Percentiles rank a stretch among this genome's conserved stretches.
Evolutionary conservation across 208 protist species (phyloP).

Genomic region (Trypanosoma conorhini): DNA sequence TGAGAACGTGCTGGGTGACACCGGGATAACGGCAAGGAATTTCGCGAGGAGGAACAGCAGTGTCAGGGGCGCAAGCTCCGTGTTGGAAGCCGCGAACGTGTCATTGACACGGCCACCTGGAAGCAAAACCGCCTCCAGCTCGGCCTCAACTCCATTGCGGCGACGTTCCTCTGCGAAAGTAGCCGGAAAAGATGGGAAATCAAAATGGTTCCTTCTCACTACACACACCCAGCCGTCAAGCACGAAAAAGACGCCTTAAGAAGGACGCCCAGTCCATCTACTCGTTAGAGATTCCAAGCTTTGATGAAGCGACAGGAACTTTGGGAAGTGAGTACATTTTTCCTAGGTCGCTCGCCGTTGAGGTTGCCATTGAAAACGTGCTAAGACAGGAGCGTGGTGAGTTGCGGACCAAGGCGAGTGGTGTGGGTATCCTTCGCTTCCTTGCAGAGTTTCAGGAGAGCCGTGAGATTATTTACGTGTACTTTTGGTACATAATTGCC

Average conservation of each 20-base stretch:
- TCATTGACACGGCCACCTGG: neutral
- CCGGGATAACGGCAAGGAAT: neutral
- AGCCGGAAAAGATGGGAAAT: neutral
- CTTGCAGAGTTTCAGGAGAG: slow-evolving; percentile 39
- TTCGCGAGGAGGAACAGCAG: neutral
- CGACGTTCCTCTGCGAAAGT: neutral
- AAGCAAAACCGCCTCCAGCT: neutral
- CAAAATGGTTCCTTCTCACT: neutral
- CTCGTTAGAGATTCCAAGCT: slow-evolving; percentile 36
- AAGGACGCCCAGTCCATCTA: slow-evolving; percentile 40
- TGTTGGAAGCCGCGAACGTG: neutral
- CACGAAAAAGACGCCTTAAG: slow-evolving; percentile 29
- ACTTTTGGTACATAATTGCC: slow-evolving; percentile 71
- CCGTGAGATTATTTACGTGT: slow-evolving; percentile 45
- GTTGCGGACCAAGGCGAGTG: slow-evolving; percentile 37
- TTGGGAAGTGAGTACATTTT: slow-evolving; percentile 13
- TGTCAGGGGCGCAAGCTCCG: neutral
- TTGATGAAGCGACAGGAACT: slow-evolving; percentile 22
- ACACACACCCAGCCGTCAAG: neutral
- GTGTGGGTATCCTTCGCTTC: slow-evolving; percentile 52
- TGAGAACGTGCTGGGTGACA: neutral
- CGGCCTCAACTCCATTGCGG: neutral
- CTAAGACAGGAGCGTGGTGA: slow-evolving; percentile 42
- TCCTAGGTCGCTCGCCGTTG: slow-evolving; percentile 21
- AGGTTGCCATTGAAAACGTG: slow-evolving; percentile 41